Evolutionary conservation across 495 filamentous ascomycete species (phyloP), one percentile per base, ranked within the genome.

Genomic region (Acidomyces sp.): DNA sequence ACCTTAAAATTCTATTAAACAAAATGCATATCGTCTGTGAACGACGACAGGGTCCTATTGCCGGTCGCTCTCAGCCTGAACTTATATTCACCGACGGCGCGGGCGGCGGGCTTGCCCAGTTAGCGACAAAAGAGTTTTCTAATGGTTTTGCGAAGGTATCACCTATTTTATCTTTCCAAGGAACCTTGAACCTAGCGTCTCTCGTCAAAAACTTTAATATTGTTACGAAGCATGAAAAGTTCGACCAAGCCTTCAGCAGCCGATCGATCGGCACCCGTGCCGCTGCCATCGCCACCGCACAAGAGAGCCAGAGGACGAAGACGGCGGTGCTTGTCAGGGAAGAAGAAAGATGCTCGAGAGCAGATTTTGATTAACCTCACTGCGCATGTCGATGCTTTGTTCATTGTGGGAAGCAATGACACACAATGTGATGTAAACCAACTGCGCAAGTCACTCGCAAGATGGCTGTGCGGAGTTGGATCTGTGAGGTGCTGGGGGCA

Each of bases 41-140:
- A 41, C 26, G 26, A 10, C 43, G 37, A 2, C n/a, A n/a, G n/a
- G 37, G 36, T 6, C 13, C 9, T 25, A 15, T 18, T 15, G 19
- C 2, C 20, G 13, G 6, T 7, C n/a, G n/a, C n/a, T n/a, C n/a
- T n/a, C 4, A 17, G 15, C 37, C 37, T 11, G 22, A 34, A 10
- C 52, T 65, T 5, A 53, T 64, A 20, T 65, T 60, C 39, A 62
- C 62, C n/a, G 61, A 65, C 35, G 62, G 62, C 32, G 61, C 62
- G 15, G 59, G 59, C 3, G 62, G 62, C 9, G 55, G 43, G 3
- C 46, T 64, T 20, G 32, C 49, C 24, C 39, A 51, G 18, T 50
- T 56, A 15, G 62, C 61, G 9, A 42, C 57, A 1, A 41, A 43
- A 4, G 49, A 59, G 22, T 63, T 63, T 39, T 43, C 43, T 30